Percentiles rank a stretch among this genome's conserved stretches.
phyloP scores from a whole-genome alignment of 179 eudicot species.

The Patellifolia procumbens region DNA sequence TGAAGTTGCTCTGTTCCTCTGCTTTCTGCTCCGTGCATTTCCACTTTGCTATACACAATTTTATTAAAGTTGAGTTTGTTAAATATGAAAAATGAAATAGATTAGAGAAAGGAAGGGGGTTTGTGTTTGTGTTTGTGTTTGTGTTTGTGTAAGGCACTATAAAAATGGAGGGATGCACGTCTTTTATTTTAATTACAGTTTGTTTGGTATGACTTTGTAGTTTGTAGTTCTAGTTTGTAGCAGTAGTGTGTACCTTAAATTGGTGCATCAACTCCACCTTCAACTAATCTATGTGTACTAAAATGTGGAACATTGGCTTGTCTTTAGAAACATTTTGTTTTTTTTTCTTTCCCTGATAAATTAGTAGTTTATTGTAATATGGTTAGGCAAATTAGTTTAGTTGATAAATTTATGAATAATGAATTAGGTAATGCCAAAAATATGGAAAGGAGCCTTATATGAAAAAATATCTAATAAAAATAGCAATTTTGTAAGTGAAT shows the following conservation, averaged over 20 bases:
- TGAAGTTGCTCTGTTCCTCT: background rate
- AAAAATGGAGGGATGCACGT: conserved; percentile 16
- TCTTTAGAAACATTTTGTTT: background rate
- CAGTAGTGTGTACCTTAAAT: conserved; percentile 10
- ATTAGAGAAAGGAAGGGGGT: background rate
- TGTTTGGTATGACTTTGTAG: conserved; percentile 18
- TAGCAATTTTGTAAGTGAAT: too few species aligned
- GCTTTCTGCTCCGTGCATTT: background rate
- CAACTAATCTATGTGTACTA: conserved; percentile 5
- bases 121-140: too few species aligned
- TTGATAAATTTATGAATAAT: too few species aligned
- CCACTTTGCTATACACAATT: too few species aligned
- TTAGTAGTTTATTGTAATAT: too few species aligned
- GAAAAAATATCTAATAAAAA: too few species aligned
- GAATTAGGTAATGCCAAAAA: too few species aligned
- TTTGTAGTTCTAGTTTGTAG: background rate
- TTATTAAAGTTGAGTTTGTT: too few species aligned
- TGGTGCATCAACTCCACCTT: conserved; percentile 23
- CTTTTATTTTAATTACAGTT: background rate
- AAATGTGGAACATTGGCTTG: background rate
- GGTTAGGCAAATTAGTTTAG: too few species aligned
- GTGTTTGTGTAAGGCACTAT: conserved; percentile 18
- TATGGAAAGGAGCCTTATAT: too few species aligned
- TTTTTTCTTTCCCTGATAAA: too few species aligned
- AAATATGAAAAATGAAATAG: background rate